Evolutionary conservation across 176 grass and related monocot species (phyloP).

Genomic region (Lolium multiflorum): DNA sequence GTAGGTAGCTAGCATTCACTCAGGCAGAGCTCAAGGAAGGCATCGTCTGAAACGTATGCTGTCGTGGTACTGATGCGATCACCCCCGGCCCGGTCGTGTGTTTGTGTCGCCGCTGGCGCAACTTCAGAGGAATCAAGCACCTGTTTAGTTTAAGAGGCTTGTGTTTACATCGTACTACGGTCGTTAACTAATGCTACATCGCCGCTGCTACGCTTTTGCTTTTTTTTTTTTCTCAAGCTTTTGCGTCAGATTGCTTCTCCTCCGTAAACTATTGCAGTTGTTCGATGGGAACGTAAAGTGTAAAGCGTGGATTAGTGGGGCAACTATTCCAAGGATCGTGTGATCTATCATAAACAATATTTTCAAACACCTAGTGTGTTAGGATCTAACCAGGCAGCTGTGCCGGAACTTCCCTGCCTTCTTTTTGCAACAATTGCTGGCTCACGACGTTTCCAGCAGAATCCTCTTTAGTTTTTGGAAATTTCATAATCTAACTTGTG

Average conservation of each 20-base stretch:
- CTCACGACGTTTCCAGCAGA: neutral
- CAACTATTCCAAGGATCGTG: neutral
- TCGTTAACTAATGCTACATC: neutral
- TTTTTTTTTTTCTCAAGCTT: neutral
- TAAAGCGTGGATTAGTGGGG: conserved; percentile 17
- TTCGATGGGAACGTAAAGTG: neutral
- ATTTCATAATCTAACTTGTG: too few species aligned
- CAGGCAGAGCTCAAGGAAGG: conserved; percentile 4
- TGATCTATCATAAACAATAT: neutral
- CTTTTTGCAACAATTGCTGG: neutral
- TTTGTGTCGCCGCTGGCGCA: neutral
- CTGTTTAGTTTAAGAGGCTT: neutral
- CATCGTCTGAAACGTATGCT: conserved; percentile 14
- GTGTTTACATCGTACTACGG: neutral
- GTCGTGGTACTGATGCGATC: too few species aligned
- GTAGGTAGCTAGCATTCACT: neutral
- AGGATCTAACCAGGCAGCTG: neutral
- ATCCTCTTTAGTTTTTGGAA: neutral
- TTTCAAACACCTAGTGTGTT: neutral
- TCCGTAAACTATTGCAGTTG: neutral
- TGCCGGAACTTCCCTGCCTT: neutral
- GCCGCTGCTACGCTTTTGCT: neutral
- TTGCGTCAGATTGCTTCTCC: conserved; percentile 9
- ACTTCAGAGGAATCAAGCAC: neutral
- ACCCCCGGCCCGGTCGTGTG: too few species aligned